Base-by-base conservation (phyloP, 139 green algal genomes). In the Edaphochlamys debaryana region DNA sequence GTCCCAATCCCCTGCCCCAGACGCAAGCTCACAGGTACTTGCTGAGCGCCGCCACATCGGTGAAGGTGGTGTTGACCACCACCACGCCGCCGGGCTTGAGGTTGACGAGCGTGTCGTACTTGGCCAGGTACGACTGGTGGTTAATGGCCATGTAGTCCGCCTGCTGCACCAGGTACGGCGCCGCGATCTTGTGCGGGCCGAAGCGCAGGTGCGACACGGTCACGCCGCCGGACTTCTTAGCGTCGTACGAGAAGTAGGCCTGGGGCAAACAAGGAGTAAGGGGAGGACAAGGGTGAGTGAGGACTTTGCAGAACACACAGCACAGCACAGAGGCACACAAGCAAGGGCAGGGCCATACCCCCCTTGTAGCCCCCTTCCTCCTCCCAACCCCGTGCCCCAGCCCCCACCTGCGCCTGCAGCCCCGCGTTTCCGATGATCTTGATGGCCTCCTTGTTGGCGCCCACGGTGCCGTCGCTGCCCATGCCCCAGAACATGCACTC, bases 401-500 rank as follows among this genome's bases (percentile, higher is more conserved):
- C n/a, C n/a, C n/a, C n/a, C n/a, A n/a, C n/a, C n/a, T n/a, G 81
- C 90, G 80, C 72, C 63, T 22, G 23, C 50, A 58, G 23, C 20
- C 50, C 50, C 27, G 27, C 81, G 41, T 73, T 54, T 79, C 63
- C 90, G 63, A 92, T 92, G 78, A 92, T 93, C 80, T 92, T 92
- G 67, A 93, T 89, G 2, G 88, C 90, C 84, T 92, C 90, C 86
- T 93, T 92, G 85, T 93, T 93, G 56, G 90, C 90, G 48, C 90
- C 90, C 70, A 93, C 90, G 3, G 90, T 93, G 72, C 90, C 88
- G 80, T 93, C 90, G 20, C 34, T 69, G 71, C 90, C 90, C 88
- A 93, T 91, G 68, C 90, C 90, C 88, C 88, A 93, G 84, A 93
- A 93, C 42, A 91, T 48, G 84, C 90, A 93, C 90, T 92, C 79